Base-by-base conservation (phyloP, 495 filamentous ascomycete genomes). In the Chaetomium fimeti region DNA sequence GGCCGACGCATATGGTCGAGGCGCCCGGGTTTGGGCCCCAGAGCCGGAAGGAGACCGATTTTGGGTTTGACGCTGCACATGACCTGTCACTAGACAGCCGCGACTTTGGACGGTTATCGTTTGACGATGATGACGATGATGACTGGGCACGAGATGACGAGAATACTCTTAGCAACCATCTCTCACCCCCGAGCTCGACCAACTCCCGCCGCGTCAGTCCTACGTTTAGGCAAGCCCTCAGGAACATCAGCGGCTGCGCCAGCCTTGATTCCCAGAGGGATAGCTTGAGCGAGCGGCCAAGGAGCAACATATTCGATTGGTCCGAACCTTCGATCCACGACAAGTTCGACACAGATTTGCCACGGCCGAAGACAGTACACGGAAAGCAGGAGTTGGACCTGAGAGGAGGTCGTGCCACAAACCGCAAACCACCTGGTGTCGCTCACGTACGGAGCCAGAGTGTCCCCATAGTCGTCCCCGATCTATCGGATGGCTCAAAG, bases 401-500 rank as follows among this genome's bases (percentile, higher is more conserved):
- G 56, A 82, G 91, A 73, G 91, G 89, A 53, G 92, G 91, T 66
- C 87, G 91, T 58, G 77, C 87, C 28, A 78, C 85, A 29, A 90
- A 84, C 66, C 89, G 93, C 51, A 89, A 92, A 67, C 86, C 85
- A 18, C 89, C 91, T 38, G 90, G 82, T 66, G 85, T 88, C 2
- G 78, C 91, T 25, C 94, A 98, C 73, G 81, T 96, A 52, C 87
- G 94, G 54, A 97, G 94, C 71, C 92, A 97, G 71, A 98, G 94
- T 74, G 92, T 98, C n/a, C 94, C 94, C 0, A 84, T 94, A 18
- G 87, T 90, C 3, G 87, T 90, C 3, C 85, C 86, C 45, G 91
- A 94, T 63, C 76, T 76, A 20, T 60, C 78, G 5, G 75, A 83
- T 77, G 73, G 77, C 76, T 72, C 82, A 81, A 83, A 79, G 75